Evolutionary conservation across 2,329 filamentous ascomycete species (phyloP), one percentile per base, ranked within the genome.

Genomic region (Coleophoma crateriformis): DNA sequence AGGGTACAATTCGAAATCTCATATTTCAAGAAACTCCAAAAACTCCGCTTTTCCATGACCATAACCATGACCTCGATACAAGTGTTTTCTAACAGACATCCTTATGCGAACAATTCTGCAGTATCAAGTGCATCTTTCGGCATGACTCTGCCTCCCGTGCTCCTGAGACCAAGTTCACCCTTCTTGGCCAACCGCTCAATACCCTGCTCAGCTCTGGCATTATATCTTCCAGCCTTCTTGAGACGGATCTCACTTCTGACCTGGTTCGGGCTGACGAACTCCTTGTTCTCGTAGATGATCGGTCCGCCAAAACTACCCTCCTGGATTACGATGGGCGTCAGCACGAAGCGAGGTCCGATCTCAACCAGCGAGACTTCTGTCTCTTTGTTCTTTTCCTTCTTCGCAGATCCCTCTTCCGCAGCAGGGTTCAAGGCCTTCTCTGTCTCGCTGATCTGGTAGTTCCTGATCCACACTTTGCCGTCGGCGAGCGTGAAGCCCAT

Each of bases 231-330:
- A 0, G 91, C 89, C 75, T 89, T 90, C 59, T 79, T 76, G 69
- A 82, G 75, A 59, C 89, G 78, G 59, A 95, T 69, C 56, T 97
- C 94, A 38, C 89, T 77, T 58, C 94, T 79, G 56, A 97, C 82
- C 71, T 96, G 89, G 79, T 99, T 99, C 10, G 94, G 94, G 58
- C 87, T 94, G 48, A 99, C 88, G 62, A 96, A 99, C 68, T 96
- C 87, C 77, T 90, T 94, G 75, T 97, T 97, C 76, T 97, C 90
- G 72, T 95, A 99, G 64, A 99, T 95, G 57, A 97, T 90, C 3
- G 94, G 92, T 0, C 94, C 94, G 48, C 92, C 92, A 61, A 99
- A 97, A 53, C 88, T 91, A 40, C 90, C 90, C 67, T 99, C 94
- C 60, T 95, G 84, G 58, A 97, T 96, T 50, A 97, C 84, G 57